Conservation (phyloP, 257 asterid genomes). For the Penstemon eatonii region DNA sequence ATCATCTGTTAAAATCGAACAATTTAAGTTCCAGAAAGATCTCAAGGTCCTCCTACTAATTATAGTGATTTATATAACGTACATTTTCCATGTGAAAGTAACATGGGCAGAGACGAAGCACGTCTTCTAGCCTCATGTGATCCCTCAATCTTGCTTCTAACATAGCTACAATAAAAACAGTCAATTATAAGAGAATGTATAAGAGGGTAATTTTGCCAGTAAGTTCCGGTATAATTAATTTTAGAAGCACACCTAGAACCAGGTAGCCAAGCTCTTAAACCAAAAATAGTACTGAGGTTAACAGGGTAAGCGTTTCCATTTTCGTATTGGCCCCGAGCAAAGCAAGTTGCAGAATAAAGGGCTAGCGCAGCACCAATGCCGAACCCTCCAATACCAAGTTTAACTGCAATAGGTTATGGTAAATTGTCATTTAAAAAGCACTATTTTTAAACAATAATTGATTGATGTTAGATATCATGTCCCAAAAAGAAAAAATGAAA, state of each 20-base stretch:
- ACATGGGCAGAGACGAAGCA: conserved; percentile 87
- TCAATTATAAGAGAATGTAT: background rate
- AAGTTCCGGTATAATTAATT: too few relatives aligned
- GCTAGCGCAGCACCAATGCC: conserved; percentile 97
- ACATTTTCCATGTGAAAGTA: conserved; percentile 89
- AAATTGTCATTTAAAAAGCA: too few relatives aligned
- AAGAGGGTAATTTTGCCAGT: too few relatives aligned
- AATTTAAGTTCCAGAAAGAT: background rate
- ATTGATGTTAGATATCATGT: background rate
- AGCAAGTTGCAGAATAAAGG: conserved; percentile 89
- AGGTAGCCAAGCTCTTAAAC: conserved; percentile 99
- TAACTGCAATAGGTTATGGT: conserved; percentile 48
- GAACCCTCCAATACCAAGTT: conserved; percentile 96
- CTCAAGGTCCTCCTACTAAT: background rate
- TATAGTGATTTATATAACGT: conserved; percentile 30
- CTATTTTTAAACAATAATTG: too few relatives aligned
- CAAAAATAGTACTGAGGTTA: conserved; percentile 67
- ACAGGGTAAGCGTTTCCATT: conserved; percentile 82
- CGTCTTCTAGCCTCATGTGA: conserved; percentile 82
- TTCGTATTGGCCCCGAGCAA: conserved; percentile 75
- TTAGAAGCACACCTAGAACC: conserved; percentile 63
- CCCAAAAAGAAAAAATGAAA: too few relatives aligned
- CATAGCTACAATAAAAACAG: conserved; percentile 48
- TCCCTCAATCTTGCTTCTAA: conserved; percentile 77
- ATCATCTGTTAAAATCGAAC: conserved; percentile 50